Percentiles rank a stretch among this genome's conserved stretches.
These are phyloP conservation scores for Vickermania ingenoplastis DNA, from an alignment of 208 protist genomes.

Conservation along the genomic window DNA sequence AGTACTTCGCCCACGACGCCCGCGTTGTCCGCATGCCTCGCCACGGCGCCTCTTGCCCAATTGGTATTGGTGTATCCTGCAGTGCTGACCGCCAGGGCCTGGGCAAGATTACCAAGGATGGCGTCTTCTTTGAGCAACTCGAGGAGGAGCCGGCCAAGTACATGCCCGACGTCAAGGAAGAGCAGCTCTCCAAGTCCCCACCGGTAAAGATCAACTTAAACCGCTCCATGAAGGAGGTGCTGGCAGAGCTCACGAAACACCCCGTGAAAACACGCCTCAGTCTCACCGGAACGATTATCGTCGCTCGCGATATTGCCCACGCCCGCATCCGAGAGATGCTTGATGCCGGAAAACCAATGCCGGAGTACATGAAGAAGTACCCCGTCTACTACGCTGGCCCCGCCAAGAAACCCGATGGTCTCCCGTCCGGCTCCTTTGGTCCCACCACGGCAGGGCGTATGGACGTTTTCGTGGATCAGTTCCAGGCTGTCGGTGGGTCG, in stretches of 20 bases:
- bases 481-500: constrained; percentile 87
- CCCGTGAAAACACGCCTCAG: constrained; percentile 90
- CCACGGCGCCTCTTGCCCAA: constrained; percentile 87
- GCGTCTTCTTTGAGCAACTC: constrained; percentile 93
- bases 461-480: constrained; percentile 93
- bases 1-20: constrained; percentile 97
- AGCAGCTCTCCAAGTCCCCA: constrained; percentile 50
- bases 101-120: constrained; percentile 93
- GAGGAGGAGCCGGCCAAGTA: constrained; percentile 92
- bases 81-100: constrained; percentile 92
- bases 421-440: constrained; percentile 93
- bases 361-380: constrained; percentile 93
- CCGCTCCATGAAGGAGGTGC: constrained; percentile 84
- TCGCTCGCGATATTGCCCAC: constrained; percentile 97
- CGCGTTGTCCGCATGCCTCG: constrained; percentile 91
- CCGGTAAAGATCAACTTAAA: constrained; percentile 91
- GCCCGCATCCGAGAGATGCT: constrained; percentile 90
- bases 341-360: constrained; percentile 77
- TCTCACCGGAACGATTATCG: constrained; percentile 93
- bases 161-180: constrained; percentile 86
- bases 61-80: constrained; percentile 96
- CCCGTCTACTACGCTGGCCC: constrained; percentile 97
- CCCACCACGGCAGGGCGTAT: constrained; percentile 95
- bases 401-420: constrained; percentile 94
- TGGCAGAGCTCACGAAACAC: constrained; percentile 70